A percentile compares a stretch with the other conserved stretches of the same genome.
Conservation (phyloP, 495 filamentous ascomycete species). For the Paragyromitra xinjiangensis region DNA sequence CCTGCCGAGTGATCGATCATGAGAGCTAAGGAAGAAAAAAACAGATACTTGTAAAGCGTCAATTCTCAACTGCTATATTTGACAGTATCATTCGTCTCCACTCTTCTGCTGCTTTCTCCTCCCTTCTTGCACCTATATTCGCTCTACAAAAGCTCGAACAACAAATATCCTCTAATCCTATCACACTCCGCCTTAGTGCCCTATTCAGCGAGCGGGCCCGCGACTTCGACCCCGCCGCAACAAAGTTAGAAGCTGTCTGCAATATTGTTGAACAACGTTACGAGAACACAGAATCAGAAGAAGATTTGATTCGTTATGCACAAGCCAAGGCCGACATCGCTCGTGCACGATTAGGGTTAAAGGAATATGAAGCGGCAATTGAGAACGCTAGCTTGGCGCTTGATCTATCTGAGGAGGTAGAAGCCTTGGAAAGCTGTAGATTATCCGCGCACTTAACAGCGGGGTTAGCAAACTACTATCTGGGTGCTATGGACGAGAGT, state of each 20-base stretch:
- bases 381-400: conserved; percentile 78
- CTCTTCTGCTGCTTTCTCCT: conserved; percentile 53
- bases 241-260: conserved; percentile 72
- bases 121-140: conserved; percentile 80
- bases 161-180: conserved; percentile 72
- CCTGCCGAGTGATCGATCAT: background rate
- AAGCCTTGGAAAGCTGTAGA: conserved; percentile 70
- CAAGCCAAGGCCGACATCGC: conserved; percentile 89
- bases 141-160: conserved; percentile 80
- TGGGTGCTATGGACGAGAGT: conserved; percentile 68
- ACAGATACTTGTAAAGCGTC: conserved; percentile 69
- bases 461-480: conserved; percentile 81
- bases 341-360: conserved; percentile 74
- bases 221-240: conserved; percentile 71
- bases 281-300: conserved; percentile 78
- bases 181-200: conserved; percentile 78
- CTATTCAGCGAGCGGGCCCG: conserved; percentile 81
- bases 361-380: conserved; percentile 70
- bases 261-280: conserved; percentile 77
- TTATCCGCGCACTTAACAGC: conserved; percentile 87
- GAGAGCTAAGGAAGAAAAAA: conserved; percentile 1
- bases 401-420: conserved; percentile 71
- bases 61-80: conserved; percentile 80
- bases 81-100: conserved; percentile 70
- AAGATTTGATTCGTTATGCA: conserved; percentile 76